phyloP scores from a whole-genome alignment of 1,284 basidiomycete species.

The Pseudozyma sp. region DNA sequence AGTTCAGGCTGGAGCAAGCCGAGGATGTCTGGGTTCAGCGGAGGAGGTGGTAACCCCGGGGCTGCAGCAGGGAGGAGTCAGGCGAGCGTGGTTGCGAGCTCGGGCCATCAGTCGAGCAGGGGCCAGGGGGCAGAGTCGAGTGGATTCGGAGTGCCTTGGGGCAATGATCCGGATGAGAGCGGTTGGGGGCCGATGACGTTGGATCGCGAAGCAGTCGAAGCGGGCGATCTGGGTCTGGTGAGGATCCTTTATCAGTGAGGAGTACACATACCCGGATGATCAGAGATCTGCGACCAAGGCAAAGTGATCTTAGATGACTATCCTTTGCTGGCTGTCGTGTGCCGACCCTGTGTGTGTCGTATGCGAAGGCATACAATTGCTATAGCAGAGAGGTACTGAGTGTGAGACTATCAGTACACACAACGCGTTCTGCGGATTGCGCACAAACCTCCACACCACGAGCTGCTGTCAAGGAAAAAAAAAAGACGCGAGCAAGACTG shows the following conservation, averaged over 20 bases:
- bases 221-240: slow-evolving; percentile 41
- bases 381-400: too few relatives aligned
- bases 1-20: slow-evolving; percentile 47
- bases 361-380: too few relatives aligned
- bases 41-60: background rate
- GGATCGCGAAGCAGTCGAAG: slow-evolving; percentile 42
- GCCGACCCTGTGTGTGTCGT: background rate
- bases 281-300: too few relatives aligned
- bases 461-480: too few relatives aligned
- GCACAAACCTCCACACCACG: slow-evolving; percentile 3
- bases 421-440: too few relatives aligned
- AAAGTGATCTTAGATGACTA: too few relatives aligned
- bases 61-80: slow-evolving; percentile 6
- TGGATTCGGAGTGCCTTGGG: slow-evolving; percentile 33
- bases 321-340: background rate
- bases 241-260: slow-evolving; percentile 42
- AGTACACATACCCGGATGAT: too few relatives aligned
- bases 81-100: slow-evolving; percentile 17
- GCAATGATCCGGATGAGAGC: slow-evolving; percentile 38
- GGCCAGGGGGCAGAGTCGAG: slow-evolving; percentile 24
- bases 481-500: background rate
- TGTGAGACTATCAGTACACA: too few relatives aligned
- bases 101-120: slow-evolving; percentile 19
- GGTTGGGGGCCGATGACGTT: slow-evolving; percentile 15
- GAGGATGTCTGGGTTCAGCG: slow-evolving; percentile 33